phyloP scores from a whole-genome alignment of 139 green algal species.

The Trebouxia sp. region DNA sequence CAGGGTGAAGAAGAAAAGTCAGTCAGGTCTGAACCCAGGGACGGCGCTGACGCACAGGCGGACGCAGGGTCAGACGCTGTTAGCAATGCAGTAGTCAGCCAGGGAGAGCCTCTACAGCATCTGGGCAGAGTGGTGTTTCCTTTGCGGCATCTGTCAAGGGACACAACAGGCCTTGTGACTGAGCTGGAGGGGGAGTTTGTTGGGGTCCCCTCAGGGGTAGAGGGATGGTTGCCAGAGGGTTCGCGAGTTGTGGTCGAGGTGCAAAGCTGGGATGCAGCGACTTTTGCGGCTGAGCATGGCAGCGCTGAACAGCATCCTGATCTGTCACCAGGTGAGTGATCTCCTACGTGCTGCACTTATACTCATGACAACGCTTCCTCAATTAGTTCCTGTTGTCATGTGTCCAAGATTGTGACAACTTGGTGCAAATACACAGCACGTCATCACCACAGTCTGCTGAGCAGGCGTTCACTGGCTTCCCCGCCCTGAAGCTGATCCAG shows the following conservation, averaged over 20 bases:
- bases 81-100: not conserved
- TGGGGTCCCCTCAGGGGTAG: not conserved
- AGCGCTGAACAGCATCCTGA: too few species aligned
- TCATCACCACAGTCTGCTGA: too few species aligned
- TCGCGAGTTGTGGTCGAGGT: not conserved
- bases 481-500: too few species aligned
- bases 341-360: too few species aligned
- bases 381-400: too few species aligned
- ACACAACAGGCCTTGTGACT: not conserved
- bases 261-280: not conserved
- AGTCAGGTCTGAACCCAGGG: not conserved
- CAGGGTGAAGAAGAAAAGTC: not conserved
- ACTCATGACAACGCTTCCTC: too few species aligned
- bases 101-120: not conserved
- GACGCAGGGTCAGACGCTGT: not conserved
- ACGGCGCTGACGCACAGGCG: not conserved
- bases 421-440: too few species aligned
- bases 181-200: not conserved
- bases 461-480: too few species aligned
- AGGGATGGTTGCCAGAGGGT: not conserved
- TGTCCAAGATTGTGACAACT: too few species aligned
- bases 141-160: not conserved
- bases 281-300: slow-evolving; percentile 1
- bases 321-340: too few species aligned
- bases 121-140: not conserved